Evolutionary conservation across 2,329 filamentous ascomycete species (phyloP).

Genomic region (Fusarium sp.): DNA sequence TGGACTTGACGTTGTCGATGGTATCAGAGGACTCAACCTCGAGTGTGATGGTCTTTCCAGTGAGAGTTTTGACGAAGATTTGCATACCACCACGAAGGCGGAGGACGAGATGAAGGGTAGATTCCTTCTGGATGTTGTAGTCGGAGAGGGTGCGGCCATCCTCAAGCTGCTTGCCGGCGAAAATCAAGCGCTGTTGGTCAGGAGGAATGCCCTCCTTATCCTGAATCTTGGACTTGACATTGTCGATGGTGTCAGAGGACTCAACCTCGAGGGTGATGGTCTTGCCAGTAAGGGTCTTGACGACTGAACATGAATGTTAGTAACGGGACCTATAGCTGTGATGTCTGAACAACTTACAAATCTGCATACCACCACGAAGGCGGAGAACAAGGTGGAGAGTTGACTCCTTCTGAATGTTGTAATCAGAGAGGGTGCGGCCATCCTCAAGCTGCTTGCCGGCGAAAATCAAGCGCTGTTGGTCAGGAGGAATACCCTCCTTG

Average conservation of each 20-base stretch:
- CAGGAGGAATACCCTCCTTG: conserved; percentile 96
- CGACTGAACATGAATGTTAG: conserved; percentile 57
- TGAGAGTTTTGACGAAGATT: conserved; percentile 88
- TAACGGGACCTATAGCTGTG: neutral
- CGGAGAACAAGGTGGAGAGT: conserved; percentile 81
- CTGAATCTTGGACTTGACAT: conserved; percentile 97
- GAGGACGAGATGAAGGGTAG: conserved; percentile 84
- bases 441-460: conserved; percentile 98
- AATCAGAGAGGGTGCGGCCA: conserved; percentile 69
- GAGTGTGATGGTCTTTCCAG: conserved; percentile 93
- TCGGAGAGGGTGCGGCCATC: conserved; percentile 90
- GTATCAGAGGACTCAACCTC: conserved; percentile 91
- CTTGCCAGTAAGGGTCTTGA: conserved; percentile 91
- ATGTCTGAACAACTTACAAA: conserved; percentile 62
- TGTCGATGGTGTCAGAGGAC: conserved; percentile 91
- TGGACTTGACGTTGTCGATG: conserved; percentile 93
- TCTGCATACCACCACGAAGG: conserved; percentile 73
- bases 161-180: conserved; percentile 95
- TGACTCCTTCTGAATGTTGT: conserved; percentile 71
- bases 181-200: conserved; percentile 94
- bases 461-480: conserved; percentile 96
- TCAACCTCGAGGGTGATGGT: conserved; percentile 94
- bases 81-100: conserved; percentile 92
- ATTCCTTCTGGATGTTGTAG: conserved; percentile 97
- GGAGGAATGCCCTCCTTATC: conserved; percentile 98